A percentile compares a stretch with the other conserved stretches of the same genome.
Evolutionary conservation across 257 asterid genomes (phyloP).

Genomic region (Ilex asprella): DNA sequence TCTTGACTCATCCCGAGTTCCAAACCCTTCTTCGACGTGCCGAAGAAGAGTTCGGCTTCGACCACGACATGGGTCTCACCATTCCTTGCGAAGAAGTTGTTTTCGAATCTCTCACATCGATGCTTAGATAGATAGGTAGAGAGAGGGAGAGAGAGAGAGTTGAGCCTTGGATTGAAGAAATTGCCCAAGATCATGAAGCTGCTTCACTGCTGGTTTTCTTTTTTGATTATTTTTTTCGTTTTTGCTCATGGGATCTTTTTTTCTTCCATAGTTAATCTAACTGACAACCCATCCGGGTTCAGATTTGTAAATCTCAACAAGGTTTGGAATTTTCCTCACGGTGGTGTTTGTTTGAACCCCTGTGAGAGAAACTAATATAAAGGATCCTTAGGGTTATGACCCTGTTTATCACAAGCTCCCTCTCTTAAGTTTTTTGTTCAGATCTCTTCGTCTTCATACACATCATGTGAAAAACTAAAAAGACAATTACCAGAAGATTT

Average conservation of each 20-base stretch:
- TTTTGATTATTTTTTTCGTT: background rate
- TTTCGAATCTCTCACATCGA: constrained; percentile 37
- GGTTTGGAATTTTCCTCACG: constrained; percentile 12
- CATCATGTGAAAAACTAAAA: too few relatives aligned
- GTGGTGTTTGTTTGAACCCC: constrained; percentile 8
- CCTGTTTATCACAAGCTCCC: too few relatives aligned
- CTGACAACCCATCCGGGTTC: constrained; percentile 1
- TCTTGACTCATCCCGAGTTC: constrained; percentile 33
- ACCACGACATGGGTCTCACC: constrained; percentile 51
- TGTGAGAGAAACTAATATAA: constrained; percentile 1
- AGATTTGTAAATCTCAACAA: constrained; percentile 5
- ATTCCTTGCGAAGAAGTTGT: constrained; percentile 44
- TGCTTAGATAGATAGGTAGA: constrained; percentile 26
- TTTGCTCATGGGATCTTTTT: background rate
- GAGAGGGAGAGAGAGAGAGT: too few relatives aligned
- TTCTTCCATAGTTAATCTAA: background rate
- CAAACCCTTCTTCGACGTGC: constrained; percentile 34
- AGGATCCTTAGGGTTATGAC: too few relatives aligned
- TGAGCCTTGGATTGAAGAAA: too few relatives aligned
- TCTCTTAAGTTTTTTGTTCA: too few relatives aligned
- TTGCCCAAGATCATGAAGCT: background rate
- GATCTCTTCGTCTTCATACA: too few relatives aligned
- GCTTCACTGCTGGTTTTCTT: background rate
- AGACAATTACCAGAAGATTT: too few relatives aligned
- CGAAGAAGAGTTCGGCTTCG: constrained; percentile 57